These are phyloP conservation scores for Pseudogymnoascus pannorum DNA, from an alignment of 2,329 filamentous ascomycete species.

Conservation along the genomic window DNA sequence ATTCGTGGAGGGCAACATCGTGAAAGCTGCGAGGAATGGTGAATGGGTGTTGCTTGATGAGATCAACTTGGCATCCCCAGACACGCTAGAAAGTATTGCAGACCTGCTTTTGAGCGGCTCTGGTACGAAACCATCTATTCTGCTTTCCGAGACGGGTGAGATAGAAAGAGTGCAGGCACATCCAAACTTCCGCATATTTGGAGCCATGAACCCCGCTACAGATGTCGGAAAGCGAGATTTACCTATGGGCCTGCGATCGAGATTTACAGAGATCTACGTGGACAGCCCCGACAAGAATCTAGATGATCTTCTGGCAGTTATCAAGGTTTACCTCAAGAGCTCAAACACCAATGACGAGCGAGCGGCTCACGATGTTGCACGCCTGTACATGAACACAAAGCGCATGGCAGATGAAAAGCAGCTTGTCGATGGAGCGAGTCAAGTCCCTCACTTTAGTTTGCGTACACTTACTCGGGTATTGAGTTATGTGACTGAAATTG, in stretches of 20 bases:
- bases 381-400: conserved; percentile 84
- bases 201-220: conserved; percentile 97
- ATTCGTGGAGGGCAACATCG: conserved; percentile 91
- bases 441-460: conserved; percentile 94
- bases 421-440: conserved; percentile 88
- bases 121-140: conserved; percentile 67
- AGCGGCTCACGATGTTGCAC: conserved; percentile 71
- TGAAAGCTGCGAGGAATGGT: conserved; percentile 91
- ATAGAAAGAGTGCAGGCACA: conserved; percentile 86
- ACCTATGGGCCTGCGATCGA: conserved; percentile 76
- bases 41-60: conserved; percentile 97
- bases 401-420: conserved; percentile 70
- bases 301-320: conserved; percentile 80
- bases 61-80: conserved; percentile 90
- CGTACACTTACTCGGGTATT: conserved; percentile 86
- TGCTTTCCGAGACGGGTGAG: conserved; percentile 88
- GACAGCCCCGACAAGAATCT: conserved; percentile 80
- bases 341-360: conserved; percentile 64
- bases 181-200: conserved; percentile 90
- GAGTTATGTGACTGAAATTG: conserved; percentile 79
- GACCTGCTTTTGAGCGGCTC: conserved; percentile 73
- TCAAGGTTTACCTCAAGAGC: conserved; percentile 77
- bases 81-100: conserved; percentile 88
- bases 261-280: conserved; percentile 95
- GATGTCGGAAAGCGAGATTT: conserved; percentile 95